Conservation (phyloP, 2,329 filamentous ascomycete species). For the Arthroderma sp. region DNA sequence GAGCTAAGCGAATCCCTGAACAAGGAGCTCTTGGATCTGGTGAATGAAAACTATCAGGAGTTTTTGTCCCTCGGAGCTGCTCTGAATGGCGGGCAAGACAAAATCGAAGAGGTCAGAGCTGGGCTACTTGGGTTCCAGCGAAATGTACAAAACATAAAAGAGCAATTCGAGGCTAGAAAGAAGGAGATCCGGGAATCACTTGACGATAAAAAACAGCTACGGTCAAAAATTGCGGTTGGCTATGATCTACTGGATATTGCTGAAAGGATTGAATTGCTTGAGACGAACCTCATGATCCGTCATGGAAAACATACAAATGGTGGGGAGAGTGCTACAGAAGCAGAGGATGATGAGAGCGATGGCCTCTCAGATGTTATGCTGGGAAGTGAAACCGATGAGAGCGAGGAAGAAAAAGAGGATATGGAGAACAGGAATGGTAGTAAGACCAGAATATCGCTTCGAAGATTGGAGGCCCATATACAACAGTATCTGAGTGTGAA, state of each 20-base stretch:
- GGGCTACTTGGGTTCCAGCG: conserved; percentile 74
- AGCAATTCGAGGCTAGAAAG: conserved; percentile 51
- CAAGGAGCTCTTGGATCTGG: conserved; percentile 80
- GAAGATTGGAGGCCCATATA: conserved; percentile 44
- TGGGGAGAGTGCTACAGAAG: conserved; percentile 20
- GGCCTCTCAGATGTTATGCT: conserved; percentile 17
- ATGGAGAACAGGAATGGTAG: conserved; percentile 23
- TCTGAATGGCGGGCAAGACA: conserved; percentile 77
- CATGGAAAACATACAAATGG: conserved; percentile 16
- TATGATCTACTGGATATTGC: conserved; percentile 37
- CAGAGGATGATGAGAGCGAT: conserved; percentile 24
- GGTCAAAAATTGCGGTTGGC: conserved; percentile 51
- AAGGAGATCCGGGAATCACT: conserved; percentile 52
- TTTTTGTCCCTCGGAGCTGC: conserved; percentile 75
- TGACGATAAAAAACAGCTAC: conserved; percentile 54
- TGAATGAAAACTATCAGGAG: conserved; percentile 88
- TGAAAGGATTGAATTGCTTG: conserved; percentile 46
- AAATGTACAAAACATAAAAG: conserved; percentile 63
- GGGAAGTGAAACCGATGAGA: conserved; percentile 25
- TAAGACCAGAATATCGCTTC: conserved; percentile 25
- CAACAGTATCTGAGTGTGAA: conserved; percentile 47
- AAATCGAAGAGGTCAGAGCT: conserved; percentile 78
- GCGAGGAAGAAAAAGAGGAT: conserved; percentile 24
- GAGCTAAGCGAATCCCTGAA: conserved; percentile 67
- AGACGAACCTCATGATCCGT: conserved; percentile 54